Evolutionary conservation across 1,284 basidiomycete species (phyloP), one percentile per base, ranked within the genome.

Genomic region (Microbotryum violaceum): DNA sequence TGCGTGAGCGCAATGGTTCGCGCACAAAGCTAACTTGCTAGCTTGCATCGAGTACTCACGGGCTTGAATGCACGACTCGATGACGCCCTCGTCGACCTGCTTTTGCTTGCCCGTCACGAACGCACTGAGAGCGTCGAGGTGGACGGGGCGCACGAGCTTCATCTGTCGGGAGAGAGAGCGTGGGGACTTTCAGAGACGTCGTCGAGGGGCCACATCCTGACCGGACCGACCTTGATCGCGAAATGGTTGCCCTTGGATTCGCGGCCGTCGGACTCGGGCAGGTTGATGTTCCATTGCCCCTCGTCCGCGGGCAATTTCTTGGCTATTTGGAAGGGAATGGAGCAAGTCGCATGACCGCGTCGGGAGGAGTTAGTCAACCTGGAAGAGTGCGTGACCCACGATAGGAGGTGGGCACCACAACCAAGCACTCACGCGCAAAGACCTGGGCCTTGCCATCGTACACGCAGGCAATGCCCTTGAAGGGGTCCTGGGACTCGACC

Each of bases 221-320:
- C 31, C 9, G 31, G 9, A 31, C 31, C 8, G 31, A 42, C 37
- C 37, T 42, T 42, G 37, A 42, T 42, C 14, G 37, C 18, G 16
- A 42, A 42, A 10, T 42, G 37, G 37, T 42, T 42, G 37, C 37
- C 37, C 37, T 42, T 42, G 37, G 37, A 42, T 27, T 18, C 18
- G 18, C 14, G 10, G 20, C 58, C 58, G 44, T 62, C 60, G 9
- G 33, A 21, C 9, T 65, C 60, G 18, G 60, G 57, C 0, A 65
- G 54, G 8, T 23, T 42, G 57, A 65, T 25, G 4, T 29, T 29
- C 56, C 56, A 65, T 25, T 57, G 21, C 0, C 60, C 60, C 21
- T 56, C 33, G n/a, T 57, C 56, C 21, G 54, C 56, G 2, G 49
- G 57, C 8, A 64, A 46, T 45, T 44, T 48, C 45, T 29, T 57